phyloP scores from a whole-genome alignment of 257 asterid genomes.

The Gentiana straminea region DNA sequence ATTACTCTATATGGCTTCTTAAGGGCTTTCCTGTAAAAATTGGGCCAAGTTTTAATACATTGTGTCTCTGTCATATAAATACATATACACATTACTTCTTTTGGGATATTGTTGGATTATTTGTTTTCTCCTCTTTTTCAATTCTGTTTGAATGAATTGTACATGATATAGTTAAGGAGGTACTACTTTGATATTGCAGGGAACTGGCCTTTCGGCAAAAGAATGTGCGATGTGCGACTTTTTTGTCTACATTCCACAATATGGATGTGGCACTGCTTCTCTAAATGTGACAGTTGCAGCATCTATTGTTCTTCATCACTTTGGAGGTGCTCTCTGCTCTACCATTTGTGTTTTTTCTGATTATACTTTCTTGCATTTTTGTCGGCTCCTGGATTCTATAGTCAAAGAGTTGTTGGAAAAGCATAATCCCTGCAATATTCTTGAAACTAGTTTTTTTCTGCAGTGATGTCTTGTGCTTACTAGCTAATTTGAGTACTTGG shows the following conservation, averaged over 20 bases:
- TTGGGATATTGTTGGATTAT: no score
- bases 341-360: not conserved
- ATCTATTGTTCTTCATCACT: slow-evolving; percentile 86
- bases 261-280: slow-evolving; percentile 95
- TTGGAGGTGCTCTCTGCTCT: slow-evolving; percentile 47
- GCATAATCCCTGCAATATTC: no score
- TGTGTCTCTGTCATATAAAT: no score
- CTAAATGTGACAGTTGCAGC: slow-evolving; percentile 93
- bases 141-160: no score
- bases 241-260: slow-evolving; percentile 92
- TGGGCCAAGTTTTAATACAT: no score
- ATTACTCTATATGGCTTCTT: no score
- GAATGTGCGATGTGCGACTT: slow-evolving; percentile 91
- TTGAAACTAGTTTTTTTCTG: no score
- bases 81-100: no score
- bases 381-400: not conserved
- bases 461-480: not conserved
- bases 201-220: slow-evolving; percentile 89
- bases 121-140: no score
- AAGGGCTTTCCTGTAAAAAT: no score
- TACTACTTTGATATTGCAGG: slow-evolving; percentile 32
- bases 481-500: not conserved
- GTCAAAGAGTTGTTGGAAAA: no score
- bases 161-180: no score
- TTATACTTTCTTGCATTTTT: not conserved